phyloP scores from a whole-genome alignment of 2,329 filamentous ascomycete genomes.

The Penicillium freii region DNA sequence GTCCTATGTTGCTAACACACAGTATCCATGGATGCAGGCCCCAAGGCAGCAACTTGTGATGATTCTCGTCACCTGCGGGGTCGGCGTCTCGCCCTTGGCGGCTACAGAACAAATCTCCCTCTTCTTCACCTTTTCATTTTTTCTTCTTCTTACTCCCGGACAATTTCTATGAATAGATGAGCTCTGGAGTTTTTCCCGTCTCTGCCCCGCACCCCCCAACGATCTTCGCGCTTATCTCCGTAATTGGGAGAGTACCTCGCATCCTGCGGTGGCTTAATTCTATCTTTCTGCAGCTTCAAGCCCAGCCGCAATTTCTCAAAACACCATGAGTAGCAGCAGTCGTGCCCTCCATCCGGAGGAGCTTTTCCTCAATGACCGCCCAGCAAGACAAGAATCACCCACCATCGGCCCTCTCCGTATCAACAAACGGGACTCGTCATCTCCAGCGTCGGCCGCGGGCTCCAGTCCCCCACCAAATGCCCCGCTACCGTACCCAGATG shows the following conservation, averaged over 20 bases:
- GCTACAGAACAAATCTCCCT: constrained; percentile 4
- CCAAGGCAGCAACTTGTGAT: constrained; percentile 13
- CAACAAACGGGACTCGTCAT: constrained; percentile 71
- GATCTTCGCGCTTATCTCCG: constrained; percentile 18
- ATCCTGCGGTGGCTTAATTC: constrained; percentile 10
- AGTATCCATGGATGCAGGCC: neutral
- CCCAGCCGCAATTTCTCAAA: neutral
- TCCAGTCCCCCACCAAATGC: constrained; percentile 47
- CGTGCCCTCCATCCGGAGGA: constrained; percentile 73
- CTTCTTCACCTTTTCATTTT: neutral
- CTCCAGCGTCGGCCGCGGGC: constrained; percentile 43
- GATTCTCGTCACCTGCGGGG: constrained; percentile 22
- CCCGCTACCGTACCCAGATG: constrained; percentile 70
- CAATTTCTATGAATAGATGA: constrained; percentile 8
- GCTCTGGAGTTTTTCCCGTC: neutral
- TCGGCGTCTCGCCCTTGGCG: constrained; percentile 22
- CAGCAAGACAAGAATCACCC: constrained; percentile 52
- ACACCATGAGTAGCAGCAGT: constrained; percentile 44
- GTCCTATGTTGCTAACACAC: neutral
- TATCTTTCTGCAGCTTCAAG: constrained; percentile 1
- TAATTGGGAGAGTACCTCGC: constrained; percentile 13
- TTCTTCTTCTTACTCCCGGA: neutral
- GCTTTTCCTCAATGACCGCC: constrained; percentile 60
- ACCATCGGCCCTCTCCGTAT: constrained; percentile 82
- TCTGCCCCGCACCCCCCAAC: neutral